Evolutionary conservation across 352 stramenopile genomes (phyloP).

Genomic region (Globisporangium carolinianum): DNA sequence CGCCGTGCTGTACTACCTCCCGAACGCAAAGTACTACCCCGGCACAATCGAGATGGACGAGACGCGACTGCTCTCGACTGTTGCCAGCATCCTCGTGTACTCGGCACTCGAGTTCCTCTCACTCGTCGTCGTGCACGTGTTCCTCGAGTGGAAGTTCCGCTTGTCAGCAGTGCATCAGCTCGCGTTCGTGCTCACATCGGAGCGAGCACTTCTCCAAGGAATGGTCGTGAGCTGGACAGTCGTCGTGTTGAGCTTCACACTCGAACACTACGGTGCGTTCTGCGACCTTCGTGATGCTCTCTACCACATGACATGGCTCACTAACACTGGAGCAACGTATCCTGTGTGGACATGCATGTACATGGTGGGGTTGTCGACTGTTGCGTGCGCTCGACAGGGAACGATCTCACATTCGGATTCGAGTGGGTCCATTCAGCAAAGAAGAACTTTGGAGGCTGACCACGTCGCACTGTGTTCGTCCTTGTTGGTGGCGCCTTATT

Average conservation of each 20-base stretch:
- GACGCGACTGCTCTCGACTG: slow-evolving; percentile 3
- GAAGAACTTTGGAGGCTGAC: background rate
- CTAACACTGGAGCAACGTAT: background rate
- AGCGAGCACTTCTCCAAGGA: background rate
- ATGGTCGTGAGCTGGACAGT: slow-evolving; percentile 1
- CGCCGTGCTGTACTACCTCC: slow-evolving; percentile 15
- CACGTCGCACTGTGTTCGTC: too few species aligned
- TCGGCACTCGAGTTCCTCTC: slow-evolving; percentile 20
- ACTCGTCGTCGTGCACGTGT: slow-evolving; percentile 7
- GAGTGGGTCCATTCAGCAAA: background rate
- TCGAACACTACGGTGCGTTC: background rate
- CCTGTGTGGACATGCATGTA: background rate
- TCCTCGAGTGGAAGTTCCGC: slow-evolving; percentile 16
- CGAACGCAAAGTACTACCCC: slow-evolving; percentile 18
- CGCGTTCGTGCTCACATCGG: slow-evolving; percentile 26
- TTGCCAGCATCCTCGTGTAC: slow-evolving; percentile 17
- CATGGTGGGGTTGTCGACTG: background rate
- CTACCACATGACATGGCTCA: background rate
- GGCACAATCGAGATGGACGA: slow-evolving; percentile 7
- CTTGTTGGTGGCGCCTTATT: too few species aligned
- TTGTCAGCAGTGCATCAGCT: slow-evolving; percentile 23
- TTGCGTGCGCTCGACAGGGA: background rate
- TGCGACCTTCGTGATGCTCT: background rate
- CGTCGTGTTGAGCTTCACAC: slow-evolving; percentile 2
- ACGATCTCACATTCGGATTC: slow-evolving; percentile 4